Conservation (phyloP, 2,329 filamentous ascomycete species). For the Fusarium tricinctum region DNA sequence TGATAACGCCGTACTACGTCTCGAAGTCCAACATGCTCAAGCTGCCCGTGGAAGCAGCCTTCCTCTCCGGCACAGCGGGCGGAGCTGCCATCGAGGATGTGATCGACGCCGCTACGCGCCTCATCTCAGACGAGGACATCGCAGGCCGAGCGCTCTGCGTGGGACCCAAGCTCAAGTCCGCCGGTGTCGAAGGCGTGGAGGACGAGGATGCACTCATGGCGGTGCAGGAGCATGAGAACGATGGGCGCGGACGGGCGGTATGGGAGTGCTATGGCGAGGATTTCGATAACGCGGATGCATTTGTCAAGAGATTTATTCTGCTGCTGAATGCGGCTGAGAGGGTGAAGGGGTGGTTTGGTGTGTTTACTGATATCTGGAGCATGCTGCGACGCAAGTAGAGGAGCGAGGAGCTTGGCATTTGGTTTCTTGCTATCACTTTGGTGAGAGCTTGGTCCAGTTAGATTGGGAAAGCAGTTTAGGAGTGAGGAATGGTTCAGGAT, state of each 20-base stretch:
- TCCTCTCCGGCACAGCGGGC: slow-evolving; percentile 68
- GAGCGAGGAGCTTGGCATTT: background rate
- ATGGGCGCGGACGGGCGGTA: slow-evolving; percentile 60
- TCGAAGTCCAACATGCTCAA: slow-evolving; percentile 71
- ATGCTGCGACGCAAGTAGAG: slow-evolving; percentile 44
- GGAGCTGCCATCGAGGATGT: slow-evolving; percentile 70
- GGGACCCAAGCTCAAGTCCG: slow-evolving; percentile 64
- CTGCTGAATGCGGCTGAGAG: slow-evolving; percentile 66
- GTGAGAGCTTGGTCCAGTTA: background rate
- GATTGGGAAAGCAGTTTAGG: too few relatives aligned
- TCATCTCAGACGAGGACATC: slow-evolving; percentile 71
- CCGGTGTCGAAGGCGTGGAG: slow-evolving; percentile 48
- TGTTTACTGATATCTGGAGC: slow-evolving; percentile 51
- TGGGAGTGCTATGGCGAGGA: slow-evolving; percentile 75
- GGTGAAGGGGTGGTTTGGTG: slow-evolving; percentile 68
- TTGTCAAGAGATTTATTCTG: slow-evolving; percentile 66
- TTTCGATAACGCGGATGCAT: slow-evolving; percentile 68
- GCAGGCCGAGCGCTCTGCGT: slow-evolving; percentile 70
- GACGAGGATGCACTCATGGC: slow-evolving; percentile 51
- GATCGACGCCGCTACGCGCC: slow-evolving; percentile 72
- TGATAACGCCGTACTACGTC: slow-evolving; percentile 76
- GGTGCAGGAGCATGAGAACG: slow-evolving; percentile 54
- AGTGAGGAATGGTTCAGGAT: too few relatives aligned
- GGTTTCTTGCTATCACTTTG: background rate
- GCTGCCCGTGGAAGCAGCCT: slow-evolving; percentile 58